phyloP scores from a whole-genome alignment of 169 alveolate species.

The Perkinsus marinus region DNA sequence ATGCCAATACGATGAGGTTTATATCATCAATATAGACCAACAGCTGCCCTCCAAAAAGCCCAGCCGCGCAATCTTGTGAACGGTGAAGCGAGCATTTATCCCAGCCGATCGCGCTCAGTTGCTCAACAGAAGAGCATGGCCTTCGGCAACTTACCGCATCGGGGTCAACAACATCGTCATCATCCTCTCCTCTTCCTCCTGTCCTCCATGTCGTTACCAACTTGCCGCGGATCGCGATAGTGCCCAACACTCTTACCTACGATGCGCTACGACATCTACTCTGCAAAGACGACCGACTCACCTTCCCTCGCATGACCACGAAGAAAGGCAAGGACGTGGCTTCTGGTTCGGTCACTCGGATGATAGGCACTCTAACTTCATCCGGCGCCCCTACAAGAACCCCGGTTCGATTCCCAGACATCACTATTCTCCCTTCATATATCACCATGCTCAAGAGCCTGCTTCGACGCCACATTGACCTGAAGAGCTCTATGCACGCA shows the following conservation, averaged over 20 bases:
- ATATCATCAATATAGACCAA: too few relatives aligned
- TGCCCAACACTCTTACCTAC: background rate
- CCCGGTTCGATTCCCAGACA: background rate
- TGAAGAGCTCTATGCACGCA: background rate
- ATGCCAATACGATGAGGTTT: too few relatives aligned
- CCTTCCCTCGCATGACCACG: background rate
- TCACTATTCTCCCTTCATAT: background rate
- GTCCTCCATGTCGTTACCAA: background rate
- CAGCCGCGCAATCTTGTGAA: too few relatives aligned
- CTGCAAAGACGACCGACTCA: background rate
- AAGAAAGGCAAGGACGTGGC: background rate
- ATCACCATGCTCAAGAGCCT: background rate
- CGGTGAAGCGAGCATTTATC: too few relatives aligned
- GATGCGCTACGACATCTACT: too few relatives aligned
- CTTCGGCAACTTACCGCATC: background rate
- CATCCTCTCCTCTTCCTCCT: background rate
- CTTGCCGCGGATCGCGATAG: background rate
- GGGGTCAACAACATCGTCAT: background rate
- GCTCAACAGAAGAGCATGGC: too few relatives aligned
- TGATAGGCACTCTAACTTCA: background rate
- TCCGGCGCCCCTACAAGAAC: background rate
- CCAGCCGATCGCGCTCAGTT: too few relatives aligned
- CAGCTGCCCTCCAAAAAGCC: too few relatives aligned
- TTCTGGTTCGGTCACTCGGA: background rate
- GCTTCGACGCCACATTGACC: background rate